Base-by-base conservation (phyloP, 805 yeast genomes). In the Cyberlindnera euphorbiae region DNA sequence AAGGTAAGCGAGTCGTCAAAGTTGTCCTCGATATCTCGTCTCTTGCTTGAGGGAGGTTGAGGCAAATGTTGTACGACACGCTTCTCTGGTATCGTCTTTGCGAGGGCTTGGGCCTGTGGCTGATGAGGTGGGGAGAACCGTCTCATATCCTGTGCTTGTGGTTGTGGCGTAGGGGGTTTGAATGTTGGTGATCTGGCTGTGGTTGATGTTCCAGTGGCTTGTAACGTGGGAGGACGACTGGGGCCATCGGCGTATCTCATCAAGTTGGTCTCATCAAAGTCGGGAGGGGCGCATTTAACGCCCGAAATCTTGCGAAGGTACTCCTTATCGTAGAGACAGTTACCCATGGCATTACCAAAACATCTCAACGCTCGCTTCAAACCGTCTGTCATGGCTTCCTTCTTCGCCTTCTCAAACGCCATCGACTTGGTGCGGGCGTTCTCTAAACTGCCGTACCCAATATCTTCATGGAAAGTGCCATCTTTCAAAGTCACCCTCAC, bases 351-450 rank as follows among this genome's bases (percentile, higher is more conserved):
- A 54, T 82, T 84, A 31, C 95, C 95, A 56, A 82, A 84, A 39
- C 83, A 80, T 53, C 94, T 69, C 41, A 84, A 64, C 16, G 89
- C 82, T 45, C 95, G 64, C 53, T 84, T 84, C 51, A 84, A 59
- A 0, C 85, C 95, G 61, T 84, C 95, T 0, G 95, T 84, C 30
- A 80, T 75, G 1, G 93, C 93, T 45, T 85, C 89, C 49, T 84
- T 84, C 58, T 80, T 82, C 38, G 89, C 82, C 49, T 84, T 82
- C 50, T 84, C 95, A 55, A 83, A 83, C 0, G 93, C 94, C 59
- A 73, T 73, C 1, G 88, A 77, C 50, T 79, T 80, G 16, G 78
- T 68, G 33, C 75, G 72, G 29, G 85, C 83, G 53, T 82, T 82
- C 32, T 84, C 93, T 13, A 80, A 75, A 32, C 77, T 77, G n/a